These are phyloP conservation scores for Physocladia obscura DNA, from an alignment of 192 early-diverging fungal genomes.

Conservation along the genomic window DNA sequence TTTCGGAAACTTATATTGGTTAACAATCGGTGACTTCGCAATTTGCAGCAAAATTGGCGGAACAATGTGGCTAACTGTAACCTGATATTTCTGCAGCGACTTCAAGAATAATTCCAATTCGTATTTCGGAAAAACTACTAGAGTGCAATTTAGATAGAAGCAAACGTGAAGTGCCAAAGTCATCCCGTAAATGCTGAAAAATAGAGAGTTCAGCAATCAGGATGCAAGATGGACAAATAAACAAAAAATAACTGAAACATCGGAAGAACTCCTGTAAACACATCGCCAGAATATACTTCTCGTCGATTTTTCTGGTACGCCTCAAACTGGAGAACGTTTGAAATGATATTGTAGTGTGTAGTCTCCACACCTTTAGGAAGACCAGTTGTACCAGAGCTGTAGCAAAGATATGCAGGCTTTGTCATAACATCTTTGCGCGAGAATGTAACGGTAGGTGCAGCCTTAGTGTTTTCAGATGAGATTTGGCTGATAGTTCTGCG, in stretches of 20 bases:
- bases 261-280: slow-evolving; percentile 64
- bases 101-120: slow-evolving; percentile 58
- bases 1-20: slow-evolving; percentile 69
- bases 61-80: slow-evolving; percentile 45
- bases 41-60: slow-evolving; percentile 71
- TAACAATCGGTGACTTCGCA: slow-evolving; percentile 68
- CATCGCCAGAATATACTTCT: slow-evolving; percentile 16
- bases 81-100: slow-evolving; percentile 66
- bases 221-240: neutral
- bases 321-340: slow-evolving; percentile 65
- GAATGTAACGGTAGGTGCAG: slow-evolving; percentile 24
- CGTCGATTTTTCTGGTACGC: slow-evolving; percentile 42
- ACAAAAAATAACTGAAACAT: slow-evolving; percentile 48
- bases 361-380: slow-evolving; percentile 71
- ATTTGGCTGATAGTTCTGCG: slow-evolving; percentile 15
- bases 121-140: slow-evolving; percentile 80
- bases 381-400: slow-evolving; percentile 73
- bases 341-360: slow-evolving; percentile 78
- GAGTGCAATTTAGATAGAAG: slow-evolving; percentile 47
- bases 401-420: slow-evolving; percentile 66
- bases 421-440: slow-evolving; percentile 37
- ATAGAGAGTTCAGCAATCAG: neutral
- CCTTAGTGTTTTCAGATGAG: neutral
- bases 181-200: slow-evolving; percentile 36
- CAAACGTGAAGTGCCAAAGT: slow-evolving; percentile 29